Evolutionary conservation across 2,329 filamentous ascomycete species (phyloP).

Genomic region (Scedosporium aurantiacum): DNA sequence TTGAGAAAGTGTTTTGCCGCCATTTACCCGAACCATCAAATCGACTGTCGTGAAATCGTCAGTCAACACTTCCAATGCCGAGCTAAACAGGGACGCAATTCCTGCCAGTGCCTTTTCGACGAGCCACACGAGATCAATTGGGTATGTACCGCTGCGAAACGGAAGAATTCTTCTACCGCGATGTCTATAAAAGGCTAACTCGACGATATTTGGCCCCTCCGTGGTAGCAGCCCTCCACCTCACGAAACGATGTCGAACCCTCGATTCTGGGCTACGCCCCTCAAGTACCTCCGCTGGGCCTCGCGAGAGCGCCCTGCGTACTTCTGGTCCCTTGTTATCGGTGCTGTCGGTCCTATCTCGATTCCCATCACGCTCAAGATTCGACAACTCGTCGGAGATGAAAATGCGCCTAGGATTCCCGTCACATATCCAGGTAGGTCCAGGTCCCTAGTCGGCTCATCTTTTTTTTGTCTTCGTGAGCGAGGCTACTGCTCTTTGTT

Average conservation of each 20-base stretch:
- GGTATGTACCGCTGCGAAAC: background rate
- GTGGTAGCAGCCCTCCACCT: background rate
- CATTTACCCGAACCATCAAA: background rate
- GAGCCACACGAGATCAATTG: background rate
- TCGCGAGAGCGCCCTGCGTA: slow-evolving; percentile 79
- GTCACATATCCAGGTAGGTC: slow-evolving; percentile 83
- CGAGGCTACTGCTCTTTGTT: background rate
- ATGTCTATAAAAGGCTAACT: too few relatives aligned
- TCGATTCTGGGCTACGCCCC: slow-evolving; percentile 72
- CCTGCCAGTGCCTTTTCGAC: background rate
- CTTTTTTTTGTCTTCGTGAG: too few relatives aligned
- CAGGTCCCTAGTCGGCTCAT: background rate
- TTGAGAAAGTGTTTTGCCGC: background rate
- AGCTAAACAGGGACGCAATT: background rate
- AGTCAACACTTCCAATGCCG: background rate
- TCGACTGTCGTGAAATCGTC: background rate
- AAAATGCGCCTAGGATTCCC: slow-evolving; percentile 61
- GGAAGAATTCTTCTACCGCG: background rate
- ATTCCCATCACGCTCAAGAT: slow-evolving; percentile 65
- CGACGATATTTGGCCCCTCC: background rate
- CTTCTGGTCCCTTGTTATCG: slow-evolving; percentile 77
- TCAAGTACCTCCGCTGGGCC: slow-evolving; percentile 82
- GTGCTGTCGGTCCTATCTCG: slow-evolving; percentile 57
- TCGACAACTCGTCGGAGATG: slow-evolving; percentile 61
- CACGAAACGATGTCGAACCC: slow-evolving; percentile 26